Evolutionary conservation across 768 basidiomycete species (phyloP).

Genomic region (Mycena alexandri): DNA sequence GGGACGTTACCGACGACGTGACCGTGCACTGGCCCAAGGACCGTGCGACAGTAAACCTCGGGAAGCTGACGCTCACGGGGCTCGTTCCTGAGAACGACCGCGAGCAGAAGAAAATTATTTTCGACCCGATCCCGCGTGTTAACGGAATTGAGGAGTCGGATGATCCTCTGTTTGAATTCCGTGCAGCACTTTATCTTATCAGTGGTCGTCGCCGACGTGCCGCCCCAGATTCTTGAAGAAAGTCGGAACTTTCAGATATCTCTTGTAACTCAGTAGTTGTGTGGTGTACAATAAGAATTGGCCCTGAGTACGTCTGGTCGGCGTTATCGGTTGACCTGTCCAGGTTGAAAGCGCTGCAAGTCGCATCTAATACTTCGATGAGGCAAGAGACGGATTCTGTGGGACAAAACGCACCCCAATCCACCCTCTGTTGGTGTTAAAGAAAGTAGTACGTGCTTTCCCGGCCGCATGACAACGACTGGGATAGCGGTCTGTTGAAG

Average conservation of each 20-base stretch:
- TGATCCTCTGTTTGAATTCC: conserved; percentile 40
- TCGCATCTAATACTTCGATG: conserved; percentile 25
- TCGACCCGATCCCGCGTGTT: conserved; percentile 40
- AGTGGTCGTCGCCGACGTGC: conserved; percentile 38
- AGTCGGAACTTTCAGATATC: not conserved
- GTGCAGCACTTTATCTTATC: conserved; percentile 41
- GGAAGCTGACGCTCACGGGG: conserved; percentile 32
- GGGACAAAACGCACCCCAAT: conserved; percentile 27
- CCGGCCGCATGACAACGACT: conserved; percentile 30
- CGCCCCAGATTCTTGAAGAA: conserved; percentile 16
- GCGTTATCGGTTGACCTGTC: conserved; percentile 33
- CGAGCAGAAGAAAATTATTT: conserved; percentile 39
- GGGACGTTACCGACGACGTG: conserved; percentile 36
- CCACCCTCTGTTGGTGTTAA: conserved; percentile 30
- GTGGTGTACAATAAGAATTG: not conserved
- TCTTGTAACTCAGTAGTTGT: not conserved
- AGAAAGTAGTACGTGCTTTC: conserved; percentile 23
- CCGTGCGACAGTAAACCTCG: conserved; percentile 33
- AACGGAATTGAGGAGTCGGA: conserved; percentile 35
- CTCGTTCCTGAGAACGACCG: conserved; percentile 29
- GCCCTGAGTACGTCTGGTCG: not conserved
- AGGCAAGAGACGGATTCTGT: not conserved
- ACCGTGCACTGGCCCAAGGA: conserved; percentile 41
- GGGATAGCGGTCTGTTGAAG: conserved; percentile 29
- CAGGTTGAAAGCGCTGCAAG: conserved; percentile 35